Evolutionary conservation across 257 asterid species (phyloP).

Genomic region (Plectranthus barbatus): DNA sequence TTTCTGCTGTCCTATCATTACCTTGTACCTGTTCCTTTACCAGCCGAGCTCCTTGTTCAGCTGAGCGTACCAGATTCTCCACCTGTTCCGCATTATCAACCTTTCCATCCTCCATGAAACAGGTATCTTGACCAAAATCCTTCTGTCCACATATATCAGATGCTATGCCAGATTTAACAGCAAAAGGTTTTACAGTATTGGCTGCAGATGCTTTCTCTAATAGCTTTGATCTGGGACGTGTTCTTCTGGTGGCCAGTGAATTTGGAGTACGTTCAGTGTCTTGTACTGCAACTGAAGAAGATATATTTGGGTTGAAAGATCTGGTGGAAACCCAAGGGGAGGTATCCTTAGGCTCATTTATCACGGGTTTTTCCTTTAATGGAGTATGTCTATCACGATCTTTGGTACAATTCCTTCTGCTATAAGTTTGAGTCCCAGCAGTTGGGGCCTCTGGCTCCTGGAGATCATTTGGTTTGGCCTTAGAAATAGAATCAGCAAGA

Average conservation of each 20-base stretch:
- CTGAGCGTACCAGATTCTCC: slow-evolving; percentile 22
- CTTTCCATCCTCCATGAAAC: slow-evolving; percentile 25
- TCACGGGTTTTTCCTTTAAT: slow-evolving; percentile 26
- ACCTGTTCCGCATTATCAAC: slow-evolving; percentile 23
- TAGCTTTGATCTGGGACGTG: slow-evolving; percentile 23
- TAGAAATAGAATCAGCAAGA: slow-evolving; percentile 42
- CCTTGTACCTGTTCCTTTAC: slow-evolving; percentile 29
- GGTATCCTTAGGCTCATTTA: slow-evolving; percentile 27
- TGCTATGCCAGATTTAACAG: slow-evolving; percentile 23
- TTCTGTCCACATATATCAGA: slow-evolving; percentile 19
- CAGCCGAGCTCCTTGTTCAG: slow-evolving; percentile 29
- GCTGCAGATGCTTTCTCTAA: slow-evolving; percentile 35
- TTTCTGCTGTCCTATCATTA: slow-evolving; percentile 31
- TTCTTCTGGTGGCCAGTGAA: slow-evolving; percentile 23
- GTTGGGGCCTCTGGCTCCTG: slow-evolving; percentile 22
- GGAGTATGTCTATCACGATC: slow-evolving; percentile 25
- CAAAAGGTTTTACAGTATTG: slow-evolving; percentile 32
- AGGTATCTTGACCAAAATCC: slow-evolving; percentile 8
- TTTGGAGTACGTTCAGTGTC: slow-evolving; percentile 30
- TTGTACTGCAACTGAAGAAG: slow-evolving; percentile 31
- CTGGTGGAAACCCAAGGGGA: slow-evolving; percentile 61
- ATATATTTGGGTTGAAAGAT: slow-evolving; percentile 29
- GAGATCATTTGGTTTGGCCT: slow-evolving; percentile 24
- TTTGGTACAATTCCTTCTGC: slow-evolving; percentile 25
- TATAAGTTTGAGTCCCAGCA: slow-evolving; percentile 25